Percentiles rank a stretch among this genome's conserved stretches.
Conservation (phyloP, 768 basidiomycete species). For the Mycena chlorophos region DNA sequence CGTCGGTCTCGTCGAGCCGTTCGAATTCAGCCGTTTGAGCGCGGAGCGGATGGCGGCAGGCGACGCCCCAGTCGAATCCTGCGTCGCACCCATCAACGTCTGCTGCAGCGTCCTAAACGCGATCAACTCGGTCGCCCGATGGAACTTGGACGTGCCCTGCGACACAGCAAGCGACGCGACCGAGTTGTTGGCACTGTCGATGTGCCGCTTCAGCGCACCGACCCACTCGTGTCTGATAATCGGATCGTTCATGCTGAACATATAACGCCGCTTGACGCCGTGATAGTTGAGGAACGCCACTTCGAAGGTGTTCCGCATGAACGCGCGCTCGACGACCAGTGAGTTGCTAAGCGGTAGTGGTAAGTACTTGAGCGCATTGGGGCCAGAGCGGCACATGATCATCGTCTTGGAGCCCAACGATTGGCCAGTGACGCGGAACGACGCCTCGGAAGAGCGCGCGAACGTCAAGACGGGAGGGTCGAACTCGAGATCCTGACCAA, state of each 20-base stretch:
- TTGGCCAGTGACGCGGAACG: slow-evolving; percentile 89
- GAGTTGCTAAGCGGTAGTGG: slow-evolving; percentile 79
- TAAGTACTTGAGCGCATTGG: slow-evolving; percentile 79
- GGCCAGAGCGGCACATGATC: slow-evolving; percentile 80
- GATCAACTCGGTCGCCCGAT: slow-evolving; percentile 69
- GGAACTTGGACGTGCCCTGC: slow-evolving; percentile 46
- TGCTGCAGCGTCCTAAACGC: slow-evolving; percentile 86
- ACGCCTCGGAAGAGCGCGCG: slow-evolving; percentile 71
- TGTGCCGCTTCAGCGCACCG: slow-evolving; percentile 64
- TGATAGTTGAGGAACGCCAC: slow-evolving; percentile 75
- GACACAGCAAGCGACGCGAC: slow-evolving; percentile 32
- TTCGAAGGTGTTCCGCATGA: slow-evolving; percentile 97
- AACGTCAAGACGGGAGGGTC: slow-evolving; percentile 87
- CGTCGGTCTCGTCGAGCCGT: slow-evolving; percentile 21
- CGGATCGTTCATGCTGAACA: slow-evolving; percentile 89
- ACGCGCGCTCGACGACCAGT: slow-evolving; percentile 83
- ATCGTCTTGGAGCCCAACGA: slow-evolving; percentile 81
- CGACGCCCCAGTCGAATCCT: slow-evolving; percentile 15
- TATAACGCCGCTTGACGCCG: slow-evolving; percentile 79
- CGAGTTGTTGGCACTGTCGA: slow-evolving; percentile 50
- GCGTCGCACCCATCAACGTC: slow-evolving; percentile 61
- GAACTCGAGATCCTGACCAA: slow-evolving; percentile 85
- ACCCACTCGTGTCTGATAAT: slow-evolving; percentile 76
- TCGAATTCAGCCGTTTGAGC: slow-evolving; percentile 33
- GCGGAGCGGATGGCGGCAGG: slow-evolving; percentile 24